Evolutionary conservation across 176 grass and related monocot genomes (phyloP).

Genomic region (Carex littledalei): DNA sequence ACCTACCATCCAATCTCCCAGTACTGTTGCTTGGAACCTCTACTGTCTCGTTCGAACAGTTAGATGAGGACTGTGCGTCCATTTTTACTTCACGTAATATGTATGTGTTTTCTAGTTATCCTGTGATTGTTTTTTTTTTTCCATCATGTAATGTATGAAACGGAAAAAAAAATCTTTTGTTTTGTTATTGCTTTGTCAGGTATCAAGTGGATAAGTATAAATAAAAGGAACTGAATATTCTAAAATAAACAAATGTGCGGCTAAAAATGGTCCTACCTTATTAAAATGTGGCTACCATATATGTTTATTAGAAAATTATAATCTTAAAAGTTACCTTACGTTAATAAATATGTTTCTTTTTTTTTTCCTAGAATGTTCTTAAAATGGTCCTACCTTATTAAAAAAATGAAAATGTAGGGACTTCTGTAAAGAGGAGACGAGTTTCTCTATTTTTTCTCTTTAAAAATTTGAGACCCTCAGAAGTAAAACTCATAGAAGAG

Average conservation of each 20-base stretch:
- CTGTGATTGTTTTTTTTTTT: constrained; percentile 29
- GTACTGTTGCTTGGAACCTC: constrained; percentile 88
- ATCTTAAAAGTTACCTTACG: neutral
- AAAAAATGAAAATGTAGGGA: neutral
- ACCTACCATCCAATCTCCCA: constrained; percentile 86
- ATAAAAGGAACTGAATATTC: too few relatives aligned
- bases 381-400: neutral
- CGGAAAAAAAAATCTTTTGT: constrained; percentile 18
- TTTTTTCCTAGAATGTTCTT: neutral
- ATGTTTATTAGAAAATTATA: neutral
- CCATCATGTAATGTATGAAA: constrained; percentile 10
- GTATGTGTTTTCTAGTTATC: constrained; percentile 44
- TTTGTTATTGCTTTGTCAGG: neutral
- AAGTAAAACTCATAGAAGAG: neutral
- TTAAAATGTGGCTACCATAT: neutral
- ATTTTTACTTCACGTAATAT: constrained; percentile 81
- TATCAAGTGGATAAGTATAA: too few relatives aligned
- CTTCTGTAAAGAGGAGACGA: neutral
- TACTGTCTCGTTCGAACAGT: constrained; percentile 50
- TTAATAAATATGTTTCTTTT: neutral
- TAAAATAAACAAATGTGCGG: too few relatives aligned
- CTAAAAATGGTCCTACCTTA: too few relatives aligned
- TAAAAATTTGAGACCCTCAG: neutral
- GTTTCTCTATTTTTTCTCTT: neutral
- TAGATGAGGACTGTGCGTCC: constrained; percentile 77